Evolutionary conservation across 2,329 filamentous ascomycete species (phyloP).

Genomic region (Aureobasidium mangrovei): DNA sequence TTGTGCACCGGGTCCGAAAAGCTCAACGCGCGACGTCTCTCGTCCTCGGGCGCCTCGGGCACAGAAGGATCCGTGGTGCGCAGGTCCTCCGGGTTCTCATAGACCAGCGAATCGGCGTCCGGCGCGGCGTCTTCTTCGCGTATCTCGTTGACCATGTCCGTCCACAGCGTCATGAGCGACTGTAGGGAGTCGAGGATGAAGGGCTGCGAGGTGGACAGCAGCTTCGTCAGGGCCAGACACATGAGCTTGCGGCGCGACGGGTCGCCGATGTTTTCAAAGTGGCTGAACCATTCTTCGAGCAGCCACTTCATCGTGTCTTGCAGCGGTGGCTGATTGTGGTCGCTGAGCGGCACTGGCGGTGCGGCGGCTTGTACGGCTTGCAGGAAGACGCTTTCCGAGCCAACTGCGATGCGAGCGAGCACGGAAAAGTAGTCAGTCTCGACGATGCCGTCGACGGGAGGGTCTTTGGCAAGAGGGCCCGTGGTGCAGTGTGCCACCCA

Average conservation of each 20-base stretch:
- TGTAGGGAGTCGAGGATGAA: conserved; percentile 46
- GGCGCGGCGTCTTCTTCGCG: conserved; percentile 47
- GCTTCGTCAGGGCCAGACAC: conserved; percentile 60
- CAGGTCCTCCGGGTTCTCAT: conserved; percentile 25
- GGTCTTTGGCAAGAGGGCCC: conserved; percentile 64
- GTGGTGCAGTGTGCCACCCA: conserved; percentile 70
- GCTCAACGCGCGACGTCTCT: conserved; percentile 41
- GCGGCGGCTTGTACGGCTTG: conserved; percentile 38
- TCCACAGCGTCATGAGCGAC: conserved; percentile 69
- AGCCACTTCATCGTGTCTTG: conserved; percentile 38
- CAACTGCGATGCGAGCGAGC: conserved; percentile 67
- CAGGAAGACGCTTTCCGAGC: conserved; percentile 60
- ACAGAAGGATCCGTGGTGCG: conserved; percentile 9
- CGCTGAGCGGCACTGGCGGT: conserved; percentile 8
- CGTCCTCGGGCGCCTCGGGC: conserved; percentile 38
- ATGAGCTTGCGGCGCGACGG: conserved; percentile 61
- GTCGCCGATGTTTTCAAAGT: conserved; percentile 60
- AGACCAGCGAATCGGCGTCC: conserved; percentile 33
- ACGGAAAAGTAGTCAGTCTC: conserved; percentile 82
- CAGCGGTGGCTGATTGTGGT: conserved; percentile 18
- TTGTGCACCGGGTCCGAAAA: conserved; percentile 59
- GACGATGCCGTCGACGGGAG: conserved; percentile 62
- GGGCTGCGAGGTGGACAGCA: conserved; percentile 55
- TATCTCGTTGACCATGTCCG: conserved; percentile 57
- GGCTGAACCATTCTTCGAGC: conserved; percentile 55